Percentiles rank a stretch among this genome's conserved stretches.
Evolutionary conservation across 768 basidiomycete genomes (phyloP).

Genomic region (Austroboletus eburneus): DNA sequence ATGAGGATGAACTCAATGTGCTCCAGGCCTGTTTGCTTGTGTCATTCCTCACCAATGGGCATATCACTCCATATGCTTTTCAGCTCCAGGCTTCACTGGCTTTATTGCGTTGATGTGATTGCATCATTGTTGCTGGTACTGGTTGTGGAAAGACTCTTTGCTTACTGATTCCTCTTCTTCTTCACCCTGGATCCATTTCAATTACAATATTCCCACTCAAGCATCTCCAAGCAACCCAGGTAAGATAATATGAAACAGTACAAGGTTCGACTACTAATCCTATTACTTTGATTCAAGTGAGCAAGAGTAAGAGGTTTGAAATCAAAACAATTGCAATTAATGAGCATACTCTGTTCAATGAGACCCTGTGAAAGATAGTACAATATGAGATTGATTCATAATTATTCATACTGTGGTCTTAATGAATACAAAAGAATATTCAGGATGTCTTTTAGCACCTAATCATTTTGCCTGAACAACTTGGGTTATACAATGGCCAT

Average conservation of each 20-base stretch:
- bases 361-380: neutral
- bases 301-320: neutral
- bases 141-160: constrained; percentile 3
- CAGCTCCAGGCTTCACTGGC: neutral
- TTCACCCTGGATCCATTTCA: neutral
- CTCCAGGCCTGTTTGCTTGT: neutral
- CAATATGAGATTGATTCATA: neutral
- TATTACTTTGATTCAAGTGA: neutral
- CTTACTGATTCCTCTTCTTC: neutral
- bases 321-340: constrained; percentile 6
- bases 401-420: neutral
- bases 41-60: neutral
- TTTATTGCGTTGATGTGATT: neutral
- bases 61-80: neutral
- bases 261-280: neutral
- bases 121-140: neutral
- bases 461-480: constrained; percentile 6
- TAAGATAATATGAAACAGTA: neutral
- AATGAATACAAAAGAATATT: neutral
- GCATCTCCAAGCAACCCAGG: constrained; percentile 5
- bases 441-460: constrained; percentile 1
- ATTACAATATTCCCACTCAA: constrained; percentile 5
- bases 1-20: neutral
- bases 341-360: constrained; percentile 3
- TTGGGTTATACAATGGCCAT: constrained; percentile 1